Evolutionary conservation across 305 asterid genomes (phyloP).

Genomic region (Solanum chacoense): DNA sequence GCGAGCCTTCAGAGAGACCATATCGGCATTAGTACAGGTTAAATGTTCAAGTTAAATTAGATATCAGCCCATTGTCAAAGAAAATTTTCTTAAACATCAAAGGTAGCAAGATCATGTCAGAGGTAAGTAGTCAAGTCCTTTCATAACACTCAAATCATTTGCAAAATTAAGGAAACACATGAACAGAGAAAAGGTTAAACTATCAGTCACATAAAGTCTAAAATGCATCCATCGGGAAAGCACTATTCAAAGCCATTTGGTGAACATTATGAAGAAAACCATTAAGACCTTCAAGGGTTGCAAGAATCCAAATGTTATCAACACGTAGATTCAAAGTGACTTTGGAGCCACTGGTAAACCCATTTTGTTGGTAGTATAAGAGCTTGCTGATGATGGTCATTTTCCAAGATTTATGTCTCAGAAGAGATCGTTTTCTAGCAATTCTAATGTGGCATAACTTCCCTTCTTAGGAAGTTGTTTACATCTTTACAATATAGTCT

Average conservation of each 20-base stretch:
- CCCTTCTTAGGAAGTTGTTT: not conserved
- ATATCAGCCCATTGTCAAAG: not conserved
- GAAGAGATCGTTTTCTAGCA: not conserved
- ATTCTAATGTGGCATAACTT: not conserved
- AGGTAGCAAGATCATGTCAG: not conserved
- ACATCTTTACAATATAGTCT: not conserved
- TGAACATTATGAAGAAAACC: not conserved
- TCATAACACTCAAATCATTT: not conserved
- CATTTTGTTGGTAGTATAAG: not conserved
- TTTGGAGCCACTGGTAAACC: not conserved
- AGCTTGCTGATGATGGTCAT: not conserved
- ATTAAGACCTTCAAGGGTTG: not conserved
- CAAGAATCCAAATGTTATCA: not conserved
- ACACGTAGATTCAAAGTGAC: not conserved
- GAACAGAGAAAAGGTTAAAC: not conserved
- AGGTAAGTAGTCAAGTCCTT: not conserved
- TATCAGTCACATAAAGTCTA: not conserved
- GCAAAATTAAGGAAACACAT: not conserved
- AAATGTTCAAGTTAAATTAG: not conserved
- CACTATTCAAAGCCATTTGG: not conserved
- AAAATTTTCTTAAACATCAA: not conserved
- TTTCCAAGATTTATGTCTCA: not conserved
- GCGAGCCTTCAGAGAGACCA: conserved; percentile 34
- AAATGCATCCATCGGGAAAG: not conserved
- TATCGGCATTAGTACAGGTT: not conserved